A percentile compares a stretch with the other conserved stretches of the same genome.
Conservation (phyloP, 1,284 basidiomycete species). For the Abortiporus biennis region DNA sequence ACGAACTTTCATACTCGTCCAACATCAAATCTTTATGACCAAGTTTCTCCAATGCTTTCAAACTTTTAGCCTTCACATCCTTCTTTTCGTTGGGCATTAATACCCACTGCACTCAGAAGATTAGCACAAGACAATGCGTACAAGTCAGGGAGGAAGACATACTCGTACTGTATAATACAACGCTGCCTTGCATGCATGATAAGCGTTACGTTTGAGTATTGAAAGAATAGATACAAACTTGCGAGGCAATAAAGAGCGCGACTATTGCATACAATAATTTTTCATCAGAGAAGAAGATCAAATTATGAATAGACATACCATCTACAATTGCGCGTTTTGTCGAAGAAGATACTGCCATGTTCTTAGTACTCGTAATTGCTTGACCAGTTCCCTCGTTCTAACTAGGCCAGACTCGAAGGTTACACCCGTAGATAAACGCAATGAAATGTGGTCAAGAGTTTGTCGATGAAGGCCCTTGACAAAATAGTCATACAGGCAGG, state of each 20-base stretch:
- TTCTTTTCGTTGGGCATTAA: constrained; percentile 49
- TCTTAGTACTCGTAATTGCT: too few species aligned
- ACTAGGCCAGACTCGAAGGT: too few species aligned
- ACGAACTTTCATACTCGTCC: constrained; percentile 77
- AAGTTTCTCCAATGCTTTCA: constrained; percentile 67
- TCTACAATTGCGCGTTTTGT: constrained; percentile 8
- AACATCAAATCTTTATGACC: constrained; percentile 67
- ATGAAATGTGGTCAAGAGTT: too few species aligned
- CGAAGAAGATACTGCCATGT: constrained; percentile 3
- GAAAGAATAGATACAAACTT: constrained; percentile 35
- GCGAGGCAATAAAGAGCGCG: constrained; percentile 55
- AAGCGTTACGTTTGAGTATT: constrained; percentile 10
- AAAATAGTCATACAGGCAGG: too few species aligned
- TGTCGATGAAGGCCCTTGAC: too few species aligned
- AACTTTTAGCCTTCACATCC: constrained; percentile 60
- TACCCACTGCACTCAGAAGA: constrained; percentile 31
- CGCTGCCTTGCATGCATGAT: constrained; percentile 32
- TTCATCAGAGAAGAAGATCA: not conserved
- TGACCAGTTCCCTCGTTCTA: too few species aligned
- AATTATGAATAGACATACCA: constrained; percentile 3
- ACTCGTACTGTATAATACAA: constrained; percentile 45
- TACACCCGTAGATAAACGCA: too few species aligned
- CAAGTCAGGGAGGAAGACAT: constrained; percentile 15
- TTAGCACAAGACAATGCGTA: not conserved
- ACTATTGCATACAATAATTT: too few species aligned